phyloP scores from a whole-genome alignment of 2,329 filamentous ascomycete genomes.

The Magnaporthiopsis rhizophila region DNA sequence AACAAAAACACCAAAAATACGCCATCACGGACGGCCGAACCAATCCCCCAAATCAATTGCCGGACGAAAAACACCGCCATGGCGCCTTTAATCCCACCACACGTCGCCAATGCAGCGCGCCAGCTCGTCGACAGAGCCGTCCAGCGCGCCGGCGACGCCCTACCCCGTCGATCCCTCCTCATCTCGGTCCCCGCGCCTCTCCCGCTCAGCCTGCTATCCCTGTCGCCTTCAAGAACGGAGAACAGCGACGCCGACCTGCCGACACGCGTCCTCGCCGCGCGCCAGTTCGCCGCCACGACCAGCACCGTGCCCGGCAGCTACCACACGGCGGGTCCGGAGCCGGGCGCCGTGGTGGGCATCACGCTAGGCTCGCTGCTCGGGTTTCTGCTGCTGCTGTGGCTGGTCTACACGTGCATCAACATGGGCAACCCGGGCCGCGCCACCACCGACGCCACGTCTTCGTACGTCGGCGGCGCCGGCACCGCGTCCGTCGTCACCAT shows the following conservation, averaged over 20 bases:
- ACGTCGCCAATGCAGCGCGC: neutral
- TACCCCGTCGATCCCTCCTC: neutral
- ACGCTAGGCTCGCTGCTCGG: constrained; percentile 35
- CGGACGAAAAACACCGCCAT: neutral
- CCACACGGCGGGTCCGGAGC: constrained; percentile 17
- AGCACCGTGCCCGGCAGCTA: constrained; percentile 23
- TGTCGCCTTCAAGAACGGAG: neutral
- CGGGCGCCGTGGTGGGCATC: constrained; percentile 32
- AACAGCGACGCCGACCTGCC: constrained; percentile 6
- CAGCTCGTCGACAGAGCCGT: neutral
- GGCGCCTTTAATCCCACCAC: neutral
- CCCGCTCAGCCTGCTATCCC: neutral
- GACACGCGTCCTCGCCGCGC: constrained; percentile 13
- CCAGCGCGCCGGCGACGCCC: neutral
- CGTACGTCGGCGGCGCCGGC: constrained; percentile 11
- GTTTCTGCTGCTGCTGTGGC: constrained; percentile 25
- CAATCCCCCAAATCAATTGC: neutral
- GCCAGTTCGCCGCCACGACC: constrained; percentile 14
- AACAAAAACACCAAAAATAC: neutral
- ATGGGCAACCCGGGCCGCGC: constrained; percentile 16
- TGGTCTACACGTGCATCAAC: constrained; percentile 25
- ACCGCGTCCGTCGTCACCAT: constrained; percentile 17
- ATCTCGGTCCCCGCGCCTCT: neutral
- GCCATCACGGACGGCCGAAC: no score
- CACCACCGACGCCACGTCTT: constrained; percentile 9